Evolutionary conservation across 1,139 yeast species (phyloP).

Genomic region (Pichia inconspicua): DNA sequence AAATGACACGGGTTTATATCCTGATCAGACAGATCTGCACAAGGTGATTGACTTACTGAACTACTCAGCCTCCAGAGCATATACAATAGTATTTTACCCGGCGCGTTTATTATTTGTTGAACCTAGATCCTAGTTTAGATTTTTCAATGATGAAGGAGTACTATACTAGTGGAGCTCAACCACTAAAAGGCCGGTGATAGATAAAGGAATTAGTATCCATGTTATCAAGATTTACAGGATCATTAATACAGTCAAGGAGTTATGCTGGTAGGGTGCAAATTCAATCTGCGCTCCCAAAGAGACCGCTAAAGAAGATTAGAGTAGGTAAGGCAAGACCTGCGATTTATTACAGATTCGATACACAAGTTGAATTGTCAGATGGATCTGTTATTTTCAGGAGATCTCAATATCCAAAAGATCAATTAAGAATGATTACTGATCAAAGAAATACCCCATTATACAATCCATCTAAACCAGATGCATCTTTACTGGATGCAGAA

Average conservation of each 20-base stretch:
- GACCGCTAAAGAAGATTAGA: slow-evolving; percentile 49
- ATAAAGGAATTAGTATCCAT: background rate
- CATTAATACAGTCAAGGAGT: slow-evolving; percentile 8
- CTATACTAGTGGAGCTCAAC: too few relatives aligned
- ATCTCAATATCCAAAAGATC: slow-evolving; percentile 84
- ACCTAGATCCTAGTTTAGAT: too few relatives aligned
- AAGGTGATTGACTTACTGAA: too few relatives aligned
- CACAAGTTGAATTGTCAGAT: slow-evolving; percentile 80
- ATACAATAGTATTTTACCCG: background rate
- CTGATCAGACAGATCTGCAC: too few relatives aligned
- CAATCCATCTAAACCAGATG: slow-evolving; percentile 81
- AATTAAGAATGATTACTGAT: slow-evolving; percentile 78
- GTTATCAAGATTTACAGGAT: background rate
- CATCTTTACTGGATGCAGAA: slow-evolving; percentile 66
- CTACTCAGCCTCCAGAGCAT: background rate
- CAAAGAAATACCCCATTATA: slow-evolving; percentile 79
- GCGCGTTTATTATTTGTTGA: background rate
- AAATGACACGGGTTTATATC: too few relatives aligned
- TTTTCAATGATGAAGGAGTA: too few relatives aligned
- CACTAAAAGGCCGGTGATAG: background rate
- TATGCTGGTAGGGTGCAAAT: slow-evolving; percentile 29
- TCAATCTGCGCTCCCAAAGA: slow-evolving; percentile 39
- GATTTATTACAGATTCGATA: slow-evolving; percentile 82
- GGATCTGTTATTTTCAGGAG: slow-evolving; percentile 82
- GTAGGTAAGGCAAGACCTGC: slow-evolving; percentile 89